A percentile compares a stretch with the other conserved stretches of the same genome.
Conservation (phyloP, 352 stramenopile genomes). For the Phytopythium kandeliae region DNA sequence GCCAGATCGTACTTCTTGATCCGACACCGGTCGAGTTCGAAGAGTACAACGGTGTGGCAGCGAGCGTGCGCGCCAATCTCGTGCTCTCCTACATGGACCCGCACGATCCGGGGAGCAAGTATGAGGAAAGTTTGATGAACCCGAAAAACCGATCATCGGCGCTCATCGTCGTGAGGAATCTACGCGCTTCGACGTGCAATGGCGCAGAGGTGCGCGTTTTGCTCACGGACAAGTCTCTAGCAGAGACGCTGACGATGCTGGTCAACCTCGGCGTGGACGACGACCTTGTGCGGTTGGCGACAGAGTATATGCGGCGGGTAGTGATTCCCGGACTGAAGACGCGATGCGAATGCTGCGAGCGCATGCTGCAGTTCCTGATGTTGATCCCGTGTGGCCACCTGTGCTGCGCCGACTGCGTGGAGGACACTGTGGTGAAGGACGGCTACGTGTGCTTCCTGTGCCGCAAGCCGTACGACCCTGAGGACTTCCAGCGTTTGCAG, state of each 20-base stretch:
- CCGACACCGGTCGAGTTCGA: slow-evolving; percentile 62
- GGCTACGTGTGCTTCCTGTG: slow-evolving; percentile 55
- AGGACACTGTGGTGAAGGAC: slow-evolving; percentile 51
- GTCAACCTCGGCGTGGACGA: slow-evolving; percentile 27
- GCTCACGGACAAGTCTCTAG: slow-evolving; percentile 28
- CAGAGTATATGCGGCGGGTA: slow-evolving; percentile 55
- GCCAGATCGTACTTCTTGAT: slow-evolving; percentile 47
- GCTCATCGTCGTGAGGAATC: slow-evolving; percentile 46
- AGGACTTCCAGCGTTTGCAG: slow-evolving; percentile 87
- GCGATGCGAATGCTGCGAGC: slow-evolving; percentile 78
- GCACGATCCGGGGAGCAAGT: slow-evolving; percentile 39
- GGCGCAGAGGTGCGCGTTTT: slow-evolving; percentile 38
- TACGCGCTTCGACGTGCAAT: slow-evolving; percentile 54
- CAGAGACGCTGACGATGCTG: slow-evolving; percentile 65
- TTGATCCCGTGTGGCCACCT: slow-evolving; percentile 90
- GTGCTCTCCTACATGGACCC: slow-evolving; percentile 76
- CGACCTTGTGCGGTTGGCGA: slow-evolving; percentile 30
- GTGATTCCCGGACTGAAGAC: slow-evolving; percentile 33
- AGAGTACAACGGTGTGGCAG: slow-evolving; percentile 66
- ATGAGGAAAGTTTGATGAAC: slow-evolving; percentile 75
- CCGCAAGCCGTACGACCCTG: slow-evolving; percentile 60
- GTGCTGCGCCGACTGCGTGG: slow-evolving; percentile 91
- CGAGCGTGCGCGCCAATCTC: slow-evolving; percentile 58
- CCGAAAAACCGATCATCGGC: slow-evolving; percentile 60
- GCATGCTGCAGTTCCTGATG: slow-evolving; percentile 85